Base-by-base conservation (phyloP, 2,329 filamentous ascomycete species). In the Diaporthe humulicola region DNA sequence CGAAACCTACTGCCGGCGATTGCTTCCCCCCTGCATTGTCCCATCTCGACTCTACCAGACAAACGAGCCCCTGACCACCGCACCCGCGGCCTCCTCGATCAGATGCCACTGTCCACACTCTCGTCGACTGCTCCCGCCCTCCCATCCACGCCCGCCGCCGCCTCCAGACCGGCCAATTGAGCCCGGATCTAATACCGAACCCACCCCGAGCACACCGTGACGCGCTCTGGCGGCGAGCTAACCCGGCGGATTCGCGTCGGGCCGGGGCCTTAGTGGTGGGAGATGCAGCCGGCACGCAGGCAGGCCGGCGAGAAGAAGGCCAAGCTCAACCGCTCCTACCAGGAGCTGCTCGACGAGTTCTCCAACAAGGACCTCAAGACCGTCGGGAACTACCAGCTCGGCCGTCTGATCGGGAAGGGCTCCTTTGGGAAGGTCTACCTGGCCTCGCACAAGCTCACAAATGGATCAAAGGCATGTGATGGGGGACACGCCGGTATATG, bases 371-470 rank as follows among this genome's bases (percentile, higher is more conserved):
- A 99, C 78, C 91, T 99, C 78, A 93, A 94, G 81, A 95, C 93
- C 72, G 97, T 99, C 76, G 97, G 97, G 79, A 98, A 98, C 86
- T 99, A 99, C 85, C 93, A 93, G 48, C 90, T 99, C 74, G 97
- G 97, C 60, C 93, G 93, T 75, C 88, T 99, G 74, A 98, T 99
- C 82, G 97, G 97, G 78, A 99, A 98, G 83, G 97, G 97, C 74
- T 98, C 96, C 77, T 99, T 99, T 85, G 97, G 97, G 80, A 98
- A 98, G 86, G 97, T 99, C 81, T 99, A 99, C 84, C 89, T 99
- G 75, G 97, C 96, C 74, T 92, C 93, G 60, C 97, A 99, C 85
- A 98, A 98, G 85, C 95, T 99, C 84, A 98, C 95, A 81, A 98
- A 98, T 92, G 96, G 96, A 81, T 98, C 96, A 82, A 98, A 98